Evolutionary conservation across 805 yeast genomes (phyloP), one percentile per base, ranked within the genome.

Genomic region (Clavispora santaluciae): DNA sequence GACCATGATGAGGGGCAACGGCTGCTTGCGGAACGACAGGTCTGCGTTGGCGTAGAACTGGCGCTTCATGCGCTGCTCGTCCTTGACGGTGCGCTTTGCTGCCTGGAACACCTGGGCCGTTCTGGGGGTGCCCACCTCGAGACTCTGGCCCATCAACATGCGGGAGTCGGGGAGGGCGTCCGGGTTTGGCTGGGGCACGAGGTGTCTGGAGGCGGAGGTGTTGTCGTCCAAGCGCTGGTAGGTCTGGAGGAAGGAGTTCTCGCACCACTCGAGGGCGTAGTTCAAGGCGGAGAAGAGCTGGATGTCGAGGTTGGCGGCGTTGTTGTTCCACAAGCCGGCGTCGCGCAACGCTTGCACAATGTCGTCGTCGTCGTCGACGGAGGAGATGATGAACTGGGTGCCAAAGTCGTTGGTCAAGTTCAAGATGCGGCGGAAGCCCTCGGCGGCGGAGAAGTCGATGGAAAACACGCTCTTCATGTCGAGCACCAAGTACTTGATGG

Each of bases 221-320:
- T 60, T 61, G 18, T 63, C 46, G 52, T 58, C 54, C 28, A 63
- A 48, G 29, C 56, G 41, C 50, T 73, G 79, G 58, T 82, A 83
- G 22, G 80, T 76, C 38, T 76, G 70, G 53, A 93, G 71, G 51
- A 90, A 88, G 52, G 83, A 82, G 63, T 93, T 91, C 60, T 93
- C 99, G 68, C 97, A 88, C 96, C 96, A 91, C 62, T 93, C 98
- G 33, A 93, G 72, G 0, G 96, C 95, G 41, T 84, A 76, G 57
- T 93, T 93, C 52, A 93, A 72, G 40, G 86, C 84, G 40, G 76
- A 76, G 57, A 89, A 91, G 33, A 90, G 70, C 51, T 80, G 81
- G 44, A 79, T 76, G 43, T 59, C 59, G 16, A 55, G 52, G 21
- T 67, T 72, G 13, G 70, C 63, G 9, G 49, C 35, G 5, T 38